A percentile compares a stretch with the other conserved stretches of the same genome.
phyloP scores from a whole-genome alignment of 2,329 filamentous ascomycete genomes.

The Ustulina deusta region DNA sequence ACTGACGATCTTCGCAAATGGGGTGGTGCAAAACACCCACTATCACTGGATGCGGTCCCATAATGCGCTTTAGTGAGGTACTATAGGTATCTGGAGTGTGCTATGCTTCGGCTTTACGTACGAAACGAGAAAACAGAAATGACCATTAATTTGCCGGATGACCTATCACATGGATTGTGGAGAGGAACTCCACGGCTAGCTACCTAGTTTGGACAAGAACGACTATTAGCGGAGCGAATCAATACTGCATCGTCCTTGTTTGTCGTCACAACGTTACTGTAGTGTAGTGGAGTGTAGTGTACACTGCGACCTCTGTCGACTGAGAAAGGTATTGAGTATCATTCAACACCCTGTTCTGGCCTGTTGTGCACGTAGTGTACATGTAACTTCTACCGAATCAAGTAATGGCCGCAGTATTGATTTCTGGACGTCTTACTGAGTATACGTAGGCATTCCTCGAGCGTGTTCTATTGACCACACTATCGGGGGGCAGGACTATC shows the following conservation, averaged over 20 bases:
- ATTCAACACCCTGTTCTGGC: no score
- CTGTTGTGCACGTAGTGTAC: neutral
- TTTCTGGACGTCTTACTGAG: neutral
- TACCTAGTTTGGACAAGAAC: slow-evolving; percentile 25
- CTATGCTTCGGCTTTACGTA: slow-evolving; percentile 24
- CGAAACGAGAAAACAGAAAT: slow-evolving; percentile 42
- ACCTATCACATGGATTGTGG: slow-evolving; percentile 41
- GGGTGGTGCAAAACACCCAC: slow-evolving; percentile 14
- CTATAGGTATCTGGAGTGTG: no score
- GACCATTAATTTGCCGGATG: slow-evolving; percentile 43
- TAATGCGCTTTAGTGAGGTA: slow-evolving; percentile 11
- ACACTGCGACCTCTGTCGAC: no score
- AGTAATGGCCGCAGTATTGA: slow-evolving; percentile 19
- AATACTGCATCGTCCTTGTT: slow-evolving; percentile 15
- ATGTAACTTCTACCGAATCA: neutral
- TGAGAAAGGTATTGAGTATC: no score
- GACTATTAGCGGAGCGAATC: neutral
- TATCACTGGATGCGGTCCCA: slow-evolving; percentile 8
- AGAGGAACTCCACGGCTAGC: slow-evolving; percentile 14
- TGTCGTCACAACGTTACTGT: slow-evolving; percentile 18
- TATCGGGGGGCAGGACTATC: slow-evolving; percentile 14
- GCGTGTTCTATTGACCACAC: slow-evolving; percentile 16
- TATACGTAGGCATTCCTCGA: neutral
- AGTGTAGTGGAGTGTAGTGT: neutral
- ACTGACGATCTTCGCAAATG: slow-evolving; percentile 26